Conservation (phyloP, 2,329 filamentous ascomycete species). For the Aspergillus transmontanensis region DNA sequence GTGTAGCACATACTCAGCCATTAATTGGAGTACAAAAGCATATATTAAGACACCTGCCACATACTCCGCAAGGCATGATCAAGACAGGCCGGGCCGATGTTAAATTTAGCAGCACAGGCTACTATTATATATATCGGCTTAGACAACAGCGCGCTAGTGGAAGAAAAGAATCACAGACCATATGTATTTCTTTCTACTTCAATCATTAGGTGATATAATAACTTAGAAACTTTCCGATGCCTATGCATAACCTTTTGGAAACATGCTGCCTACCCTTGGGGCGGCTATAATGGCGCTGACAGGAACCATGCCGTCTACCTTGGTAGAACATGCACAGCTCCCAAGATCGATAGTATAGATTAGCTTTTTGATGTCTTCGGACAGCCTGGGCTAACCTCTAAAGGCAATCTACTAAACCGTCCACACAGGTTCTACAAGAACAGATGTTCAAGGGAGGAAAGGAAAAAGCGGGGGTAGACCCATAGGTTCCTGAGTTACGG, state of each 20-base stretch:
- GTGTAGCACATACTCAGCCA: neutral
- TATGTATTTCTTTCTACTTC: neutral
- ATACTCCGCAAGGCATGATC: neutral
- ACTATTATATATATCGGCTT: neutral
- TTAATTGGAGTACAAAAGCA: neutral
- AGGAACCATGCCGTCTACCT: neutral
- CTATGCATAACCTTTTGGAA: neutral
- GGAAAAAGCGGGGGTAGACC: neutral
- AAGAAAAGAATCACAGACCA: neutral
- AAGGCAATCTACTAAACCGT: neutral
- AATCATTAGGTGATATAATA: neutral
- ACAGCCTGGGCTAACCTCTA: neutral
- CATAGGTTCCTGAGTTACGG: neutral
- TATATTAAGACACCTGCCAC: neutral
- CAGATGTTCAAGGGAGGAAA: neutral
- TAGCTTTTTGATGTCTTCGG: neutral
- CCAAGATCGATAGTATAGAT: neutral
- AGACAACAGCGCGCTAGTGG: neutral
- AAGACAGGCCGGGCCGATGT: neutral
- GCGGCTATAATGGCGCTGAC: neutral
- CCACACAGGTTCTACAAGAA: neutral
- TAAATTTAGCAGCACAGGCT: neutral
- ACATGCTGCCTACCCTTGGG: neutral
- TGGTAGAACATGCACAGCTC: neutral
- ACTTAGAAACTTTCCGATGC: neutral